phyloP scores from a whole-genome alignment of 306 rosid genomes.

The Glycine tomentella region DNA sequence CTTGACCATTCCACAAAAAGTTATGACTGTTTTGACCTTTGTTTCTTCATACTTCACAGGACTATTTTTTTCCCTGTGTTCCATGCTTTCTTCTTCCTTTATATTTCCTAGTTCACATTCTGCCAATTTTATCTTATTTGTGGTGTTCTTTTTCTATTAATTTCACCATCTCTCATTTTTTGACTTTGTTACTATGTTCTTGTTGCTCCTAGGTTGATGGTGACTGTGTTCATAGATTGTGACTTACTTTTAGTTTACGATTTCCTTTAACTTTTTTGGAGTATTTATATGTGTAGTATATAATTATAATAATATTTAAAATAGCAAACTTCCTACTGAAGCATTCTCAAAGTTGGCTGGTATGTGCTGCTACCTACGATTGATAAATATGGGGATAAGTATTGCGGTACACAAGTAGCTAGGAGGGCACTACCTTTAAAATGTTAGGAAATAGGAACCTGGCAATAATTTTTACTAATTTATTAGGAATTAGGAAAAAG shows the following conservation, averaged over 20 bases:
- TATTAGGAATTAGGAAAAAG: neutral
- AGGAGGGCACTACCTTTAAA: no score
- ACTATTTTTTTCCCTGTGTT: neutral
- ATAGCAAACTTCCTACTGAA: no score
- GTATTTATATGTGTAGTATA: neutral
- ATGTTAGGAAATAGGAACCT: neutral
- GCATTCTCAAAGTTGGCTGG: no score
- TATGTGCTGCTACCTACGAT: no score
- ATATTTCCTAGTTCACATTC: neutral
- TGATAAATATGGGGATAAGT: no score
- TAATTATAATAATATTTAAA: no score
- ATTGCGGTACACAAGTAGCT: no score
- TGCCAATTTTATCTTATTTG: neutral
- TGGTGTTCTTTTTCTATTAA: neutral
- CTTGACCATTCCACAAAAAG: neutral
- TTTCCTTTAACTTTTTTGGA: neutral
- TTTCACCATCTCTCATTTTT: neutral
- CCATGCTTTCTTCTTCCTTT: neutral
- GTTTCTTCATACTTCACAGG: neutral
- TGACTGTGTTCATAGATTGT: neutral
- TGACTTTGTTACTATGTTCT: neutral
- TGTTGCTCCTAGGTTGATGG: neutral
- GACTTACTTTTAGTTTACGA: no score
- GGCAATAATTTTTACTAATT: constrained; percentile 17
- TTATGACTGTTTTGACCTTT: neutral